A percentile compares a stretch with the other conserved stretches of the same genome.
phyloP scores from a whole-genome alignment of 2,329 filamentous ascomycete genomes.

The Colletotrichum shisoi region DNA sequence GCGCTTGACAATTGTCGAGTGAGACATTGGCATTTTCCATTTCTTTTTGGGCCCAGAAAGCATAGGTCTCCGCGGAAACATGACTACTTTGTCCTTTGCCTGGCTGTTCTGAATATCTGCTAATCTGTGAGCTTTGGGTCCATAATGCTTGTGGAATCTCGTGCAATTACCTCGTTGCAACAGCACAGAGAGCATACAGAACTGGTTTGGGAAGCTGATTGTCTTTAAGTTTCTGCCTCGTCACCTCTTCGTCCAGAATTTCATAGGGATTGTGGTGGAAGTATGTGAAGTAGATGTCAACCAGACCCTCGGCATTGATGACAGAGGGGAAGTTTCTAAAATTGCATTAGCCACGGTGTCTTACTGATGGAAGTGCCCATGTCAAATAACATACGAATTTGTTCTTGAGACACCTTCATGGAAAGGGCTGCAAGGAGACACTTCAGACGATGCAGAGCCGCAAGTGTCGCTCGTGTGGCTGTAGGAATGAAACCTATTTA shows the following conservation, averaged over 20 bases:
- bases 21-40: constrained; percentile 10
- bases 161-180: constrained; percentile 22
- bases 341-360: not conserved
- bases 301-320: constrained; percentile 27
- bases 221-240: constrained; percentile 9
- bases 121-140: not conserved
- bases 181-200: constrained; percentile 27
- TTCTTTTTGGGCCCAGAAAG: constrained; percentile 25
- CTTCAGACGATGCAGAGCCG: constrained; percentile 24
- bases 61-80: constrained; percentile 28
- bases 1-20: constrained; percentile 26
- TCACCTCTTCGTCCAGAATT: constrained; percentile 21
- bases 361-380: not conserved
- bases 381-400: constrained; percentile 6
- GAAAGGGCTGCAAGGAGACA: constrained; percentile 20
- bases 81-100: constrained; percentile 28
- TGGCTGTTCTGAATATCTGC: constrained; percentile 21
- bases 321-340: constrained; percentile 12
- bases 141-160: too few species aligned
- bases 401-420: constrained; percentile 6
- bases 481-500: not conserved
- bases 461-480: constrained; percentile 7
- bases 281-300: constrained; percentile 31
- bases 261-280: constrained; percentile 29
- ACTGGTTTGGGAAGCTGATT: constrained; percentile 27